Evolutionary conservation across 1,139 yeast species (phyloP).

Genomic region (Diutina neorugosa): DNA sequence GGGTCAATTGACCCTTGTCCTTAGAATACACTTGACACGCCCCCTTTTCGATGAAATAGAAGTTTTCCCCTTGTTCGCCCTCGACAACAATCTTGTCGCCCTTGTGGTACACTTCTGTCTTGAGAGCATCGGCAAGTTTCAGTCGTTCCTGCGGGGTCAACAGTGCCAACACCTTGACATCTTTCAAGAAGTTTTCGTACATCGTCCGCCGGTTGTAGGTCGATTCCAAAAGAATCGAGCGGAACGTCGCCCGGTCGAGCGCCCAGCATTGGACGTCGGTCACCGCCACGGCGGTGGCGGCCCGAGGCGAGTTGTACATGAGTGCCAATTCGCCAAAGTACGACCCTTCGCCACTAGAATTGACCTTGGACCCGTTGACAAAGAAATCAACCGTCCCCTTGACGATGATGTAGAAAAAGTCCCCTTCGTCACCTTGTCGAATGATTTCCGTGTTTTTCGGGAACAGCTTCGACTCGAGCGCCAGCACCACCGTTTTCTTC

Average conservation of each 20-base stretch:
- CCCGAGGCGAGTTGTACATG: conserved; percentile 96
- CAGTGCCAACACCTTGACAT: conserved; percentile 65
- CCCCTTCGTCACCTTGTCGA: conserved; percentile 94
- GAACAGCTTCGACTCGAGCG: conserved; percentile 62
- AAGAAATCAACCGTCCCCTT: conserved; percentile 71
- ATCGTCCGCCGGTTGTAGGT: conserved; percentile 82
- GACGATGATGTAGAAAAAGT: conserved; percentile 83
- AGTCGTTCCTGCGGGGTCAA: conserved; percentile 78
- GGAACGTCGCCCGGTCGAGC: conserved; percentile 83
- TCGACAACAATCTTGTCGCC: conserved; percentile 73
- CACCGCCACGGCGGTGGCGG: conserved; percentile 82
- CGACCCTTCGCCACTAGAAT: conserved; percentile 70
- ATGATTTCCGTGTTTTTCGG: conserved; percentile 57
- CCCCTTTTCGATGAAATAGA: conserved; percentile 83
- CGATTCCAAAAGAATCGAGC: conserved; percentile 81
- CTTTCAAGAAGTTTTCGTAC: conserved; percentile 83
- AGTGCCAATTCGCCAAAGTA: conserved; percentile 94
- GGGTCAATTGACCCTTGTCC: conserved; percentile 35
- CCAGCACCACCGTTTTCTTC: conserved; percentile 65
- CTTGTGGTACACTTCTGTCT: conserved; percentile 58
- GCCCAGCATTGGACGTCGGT: conserved; percentile 71
- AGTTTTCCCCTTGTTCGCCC: conserved; percentile 88
- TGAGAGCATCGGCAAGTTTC: conserved; percentile 88
- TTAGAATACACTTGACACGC: conserved; percentile 55
- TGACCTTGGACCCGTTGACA: conserved; percentile 64